phyloP scores from a whole-genome alignment of 2,329 filamentous ascomycete species.

The Acrodontium crateriforme region DNA sequence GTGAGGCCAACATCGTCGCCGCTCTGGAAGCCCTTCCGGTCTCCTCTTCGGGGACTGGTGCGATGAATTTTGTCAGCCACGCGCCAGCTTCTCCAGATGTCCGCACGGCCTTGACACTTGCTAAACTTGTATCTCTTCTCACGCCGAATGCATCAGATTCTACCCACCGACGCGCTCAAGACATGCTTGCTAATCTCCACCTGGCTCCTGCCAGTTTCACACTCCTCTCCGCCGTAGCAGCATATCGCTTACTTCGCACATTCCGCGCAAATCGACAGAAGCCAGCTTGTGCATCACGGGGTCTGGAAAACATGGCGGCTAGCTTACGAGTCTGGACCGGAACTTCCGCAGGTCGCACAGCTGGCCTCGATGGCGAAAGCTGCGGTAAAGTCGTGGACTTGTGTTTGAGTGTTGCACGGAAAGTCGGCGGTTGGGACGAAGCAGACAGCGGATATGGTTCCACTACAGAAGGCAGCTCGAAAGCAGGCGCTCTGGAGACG shows the following conservation, averaged over 20 bases:
- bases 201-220: conserved; percentile 28
- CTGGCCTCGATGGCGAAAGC: conserved; percentile 26
- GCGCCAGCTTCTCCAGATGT: conserved; percentile 44
- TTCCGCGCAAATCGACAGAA: conserved; percentile 14
- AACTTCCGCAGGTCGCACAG: conserved; percentile 27
- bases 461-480: no score
- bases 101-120: conserved; percentile 42
- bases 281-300: conserved; percentile 21
- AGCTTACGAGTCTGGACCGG: conserved; percentile 34
- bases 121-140: conserved; percentile 41
- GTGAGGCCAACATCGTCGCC: conserved; percentile 36
- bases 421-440: conserved; percentile 23
- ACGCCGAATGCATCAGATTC: conserved; percentile 10
- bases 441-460: conserved; percentile 17
- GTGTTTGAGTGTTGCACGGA: conserved; percentile 30
- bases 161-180: conserved; percentile 25
- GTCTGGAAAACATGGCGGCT: conserved; percentile 30
- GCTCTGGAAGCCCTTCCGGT: conserved; percentile 40
- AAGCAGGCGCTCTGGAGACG: no score
- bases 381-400: conserved; percentile 26
- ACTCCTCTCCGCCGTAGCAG: conserved; percentile 33
- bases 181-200: conserved; percentile 26
- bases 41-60: conserved; percentile 16
- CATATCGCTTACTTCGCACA: conserved; percentile 26
- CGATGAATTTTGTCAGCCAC: conserved; percentile 38